Evolutionary conservation across 441 rosid genomes (phyloP), one percentile per base, ranked within the genome.

Genomic region (Gossypium gossypioides): DNA sequence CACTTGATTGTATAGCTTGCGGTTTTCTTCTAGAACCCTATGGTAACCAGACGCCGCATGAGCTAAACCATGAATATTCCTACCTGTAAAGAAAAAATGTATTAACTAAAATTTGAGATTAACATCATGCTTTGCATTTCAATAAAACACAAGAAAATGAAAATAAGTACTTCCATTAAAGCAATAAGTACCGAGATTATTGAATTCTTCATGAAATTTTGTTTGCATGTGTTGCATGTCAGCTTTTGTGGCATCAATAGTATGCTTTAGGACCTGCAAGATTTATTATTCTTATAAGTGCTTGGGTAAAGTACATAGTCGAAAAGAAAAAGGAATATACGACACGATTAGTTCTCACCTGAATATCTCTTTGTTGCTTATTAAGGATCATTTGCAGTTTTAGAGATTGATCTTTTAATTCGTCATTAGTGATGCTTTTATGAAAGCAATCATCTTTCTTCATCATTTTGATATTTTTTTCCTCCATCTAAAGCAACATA

Each of bases 151-250:
- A 44, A 69, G 27, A 13, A 3, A 32, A 25, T 58, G 25, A 60
- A 48, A 57, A 18, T 10, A 13, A 16, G 60, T 29, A 58, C 42
- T 65, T 37, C 69, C 42, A 63, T 18, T 7, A 18, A 71, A 72
- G 74, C 63, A 59, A 22, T 66, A 57, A 37, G 58, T 86, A 91
- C 98, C 96, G 48, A 95, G 89, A 82, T 82, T 85, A 81, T 80
- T 84, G 69, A 91, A 87, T 78, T 95, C 99, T 84, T 95, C 92
- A 12, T 83, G 90, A 76, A 91, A 87, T 73, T 91, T 89, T 86
- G 79, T 87, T 81, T 89, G 96, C 83, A 95, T 86, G 77, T 78
- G 86, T 69, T 89, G 91, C 87, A 95, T 89, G 15, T 96, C 99
- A 72, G 91, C 85, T 83, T 85, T 95, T 74, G 98, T 86, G 74